These are phyloP conservation scores for Nicotiana otophora DNA, from an alignment of 257 asterid species.

Conservation along the genomic window DNA sequence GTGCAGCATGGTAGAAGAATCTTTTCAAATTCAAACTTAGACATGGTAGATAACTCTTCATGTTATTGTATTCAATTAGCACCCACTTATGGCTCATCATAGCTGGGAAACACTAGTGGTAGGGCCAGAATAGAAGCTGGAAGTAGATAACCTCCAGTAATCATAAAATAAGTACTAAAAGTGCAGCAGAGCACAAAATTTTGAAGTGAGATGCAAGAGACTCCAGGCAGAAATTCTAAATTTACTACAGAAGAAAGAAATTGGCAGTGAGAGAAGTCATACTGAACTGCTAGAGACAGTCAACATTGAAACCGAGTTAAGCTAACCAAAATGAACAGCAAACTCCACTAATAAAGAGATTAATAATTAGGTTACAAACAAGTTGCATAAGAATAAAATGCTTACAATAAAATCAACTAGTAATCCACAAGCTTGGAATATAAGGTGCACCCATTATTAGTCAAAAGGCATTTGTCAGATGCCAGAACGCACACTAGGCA, in stretches of 20 bases:
- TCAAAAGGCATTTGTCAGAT: not conserved
- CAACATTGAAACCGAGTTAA: not conserved
- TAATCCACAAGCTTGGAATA: not conserved
- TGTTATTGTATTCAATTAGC: not conserved
- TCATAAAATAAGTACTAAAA: not conserved
- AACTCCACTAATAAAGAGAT: not conserved
- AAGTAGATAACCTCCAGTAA: not conserved
- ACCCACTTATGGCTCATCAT: not conserved
- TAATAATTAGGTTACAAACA: not conserved
- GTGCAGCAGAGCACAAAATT: not conserved
- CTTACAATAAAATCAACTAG: not conserved
- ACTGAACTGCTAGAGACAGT: not conserved
- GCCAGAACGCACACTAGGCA: not conserved
- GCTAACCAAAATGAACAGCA: not conserved
- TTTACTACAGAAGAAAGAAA: not conserved
- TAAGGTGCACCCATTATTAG: not conserved
- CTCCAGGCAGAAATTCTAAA: not conserved
- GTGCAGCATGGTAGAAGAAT: not conserved
- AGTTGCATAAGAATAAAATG: not conserved
- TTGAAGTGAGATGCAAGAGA: not conserved
- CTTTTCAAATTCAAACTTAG: not conserved
- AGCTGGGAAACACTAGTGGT: not conserved
- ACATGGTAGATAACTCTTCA: not conserved
- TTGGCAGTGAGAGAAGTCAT: not conserved
- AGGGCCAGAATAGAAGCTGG: not conserved